These are phyloP conservation scores for Teratosphaeria nubilosa DNA, from an alignment of 2,329 filamentous ascomycete species.

Conservation along the genomic window DNA sequence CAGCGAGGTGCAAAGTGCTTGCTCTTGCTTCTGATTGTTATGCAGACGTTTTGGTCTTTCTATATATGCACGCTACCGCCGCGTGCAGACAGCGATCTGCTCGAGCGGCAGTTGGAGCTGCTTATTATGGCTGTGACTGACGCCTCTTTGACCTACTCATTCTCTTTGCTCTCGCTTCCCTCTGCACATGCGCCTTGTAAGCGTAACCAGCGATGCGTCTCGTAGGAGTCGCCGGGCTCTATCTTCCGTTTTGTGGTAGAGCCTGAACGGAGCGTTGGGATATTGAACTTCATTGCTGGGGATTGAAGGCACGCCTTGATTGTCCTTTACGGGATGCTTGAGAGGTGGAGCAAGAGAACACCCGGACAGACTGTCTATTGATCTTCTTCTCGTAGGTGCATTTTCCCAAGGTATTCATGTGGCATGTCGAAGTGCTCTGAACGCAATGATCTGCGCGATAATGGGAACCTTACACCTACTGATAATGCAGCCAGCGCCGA, in stretches of 20 bases:
- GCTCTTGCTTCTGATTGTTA: neutral
- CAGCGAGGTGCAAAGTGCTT: neutral
- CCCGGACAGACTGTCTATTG: conserved; percentile 18
- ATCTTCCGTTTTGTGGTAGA: conserved; percentile 24
- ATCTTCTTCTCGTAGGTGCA: neutral
- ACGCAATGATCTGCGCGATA: neutral
- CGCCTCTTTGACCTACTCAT: neutral
- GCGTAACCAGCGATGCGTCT: conserved; percentile 34
- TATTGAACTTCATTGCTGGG: conserved; percentile 21
- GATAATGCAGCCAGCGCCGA: neutral
- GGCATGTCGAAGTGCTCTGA: neutral
- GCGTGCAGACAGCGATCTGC: neutral
- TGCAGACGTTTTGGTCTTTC: neutral
- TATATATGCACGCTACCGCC: neutral
- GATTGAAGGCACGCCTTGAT: conserved; percentile 27
- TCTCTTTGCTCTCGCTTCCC: neutral
- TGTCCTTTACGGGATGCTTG: conserved; percentile 8
- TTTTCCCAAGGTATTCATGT: too few species aligned
- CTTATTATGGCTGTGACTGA: neutral
- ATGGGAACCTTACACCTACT: too few species aligned
- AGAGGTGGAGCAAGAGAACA: conserved; percentile 27
- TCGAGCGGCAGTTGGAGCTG: neutral
- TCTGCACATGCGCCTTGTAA: neutral
- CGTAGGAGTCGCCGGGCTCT: conserved; percentile 33
- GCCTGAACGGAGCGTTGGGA: conserved; percentile 41